Evolutionary conservation across 306 rosid genomes (phyloP).

Genomic region (Oxytropis ochrocephala): DNA sequence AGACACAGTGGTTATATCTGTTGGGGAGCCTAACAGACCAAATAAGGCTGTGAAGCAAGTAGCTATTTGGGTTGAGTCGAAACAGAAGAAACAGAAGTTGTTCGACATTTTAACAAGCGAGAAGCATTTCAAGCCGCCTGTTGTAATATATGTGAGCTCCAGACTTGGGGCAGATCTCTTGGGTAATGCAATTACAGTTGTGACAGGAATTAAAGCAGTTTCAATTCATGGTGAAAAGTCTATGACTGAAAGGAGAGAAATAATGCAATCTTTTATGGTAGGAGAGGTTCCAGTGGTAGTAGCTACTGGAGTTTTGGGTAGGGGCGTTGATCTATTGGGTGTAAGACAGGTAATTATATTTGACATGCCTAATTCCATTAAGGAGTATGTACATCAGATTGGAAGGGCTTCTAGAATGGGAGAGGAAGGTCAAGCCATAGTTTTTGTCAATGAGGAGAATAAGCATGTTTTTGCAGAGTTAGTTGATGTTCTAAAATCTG

Average conservation of each 20-base stretch:
- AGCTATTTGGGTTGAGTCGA: slow-evolving; percentile 77
- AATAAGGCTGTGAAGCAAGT: slow-evolving; percentile 74
- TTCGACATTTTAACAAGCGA: slow-evolving; percentile 61
- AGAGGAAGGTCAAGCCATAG: slow-evolving; percentile 71
- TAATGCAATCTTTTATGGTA: slow-evolving; percentile 53
- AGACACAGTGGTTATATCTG: slow-evolving; percentile 39
- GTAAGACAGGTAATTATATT: slow-evolving; percentile 75
- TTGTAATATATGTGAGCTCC: slow-evolving; percentile 59
- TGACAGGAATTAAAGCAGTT: slow-evolving; percentile 55
- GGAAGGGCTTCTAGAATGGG: slow-evolving; percentile 91
- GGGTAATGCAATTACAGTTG: slow-evolving; percentile 61
- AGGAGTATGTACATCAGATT: slow-evolving; percentile 79
- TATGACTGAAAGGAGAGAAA: slow-evolving; percentile 79
- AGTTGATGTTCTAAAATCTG: slow-evolving; percentile 47
- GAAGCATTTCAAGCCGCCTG: slow-evolving; percentile 79
- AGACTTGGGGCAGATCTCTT: slow-evolving; percentile 85
- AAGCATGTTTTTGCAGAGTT: slow-evolving; percentile 56
- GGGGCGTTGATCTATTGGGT: slow-evolving; percentile 71
- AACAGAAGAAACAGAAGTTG: slow-evolving; percentile 75
- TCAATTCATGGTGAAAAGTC: slow-evolving; percentile 85
- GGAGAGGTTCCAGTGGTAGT: slow-evolving; percentile 76
- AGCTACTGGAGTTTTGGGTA: slow-evolving; percentile 83
- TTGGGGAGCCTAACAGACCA: slow-evolving; percentile 65
- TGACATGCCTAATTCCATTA: slow-evolving; percentile 79
- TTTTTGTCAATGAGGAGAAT: slow-evolving; percentile 64